Conservation (phyloP, 257 asterid species). For the Solanum dulcamara region DNA sequence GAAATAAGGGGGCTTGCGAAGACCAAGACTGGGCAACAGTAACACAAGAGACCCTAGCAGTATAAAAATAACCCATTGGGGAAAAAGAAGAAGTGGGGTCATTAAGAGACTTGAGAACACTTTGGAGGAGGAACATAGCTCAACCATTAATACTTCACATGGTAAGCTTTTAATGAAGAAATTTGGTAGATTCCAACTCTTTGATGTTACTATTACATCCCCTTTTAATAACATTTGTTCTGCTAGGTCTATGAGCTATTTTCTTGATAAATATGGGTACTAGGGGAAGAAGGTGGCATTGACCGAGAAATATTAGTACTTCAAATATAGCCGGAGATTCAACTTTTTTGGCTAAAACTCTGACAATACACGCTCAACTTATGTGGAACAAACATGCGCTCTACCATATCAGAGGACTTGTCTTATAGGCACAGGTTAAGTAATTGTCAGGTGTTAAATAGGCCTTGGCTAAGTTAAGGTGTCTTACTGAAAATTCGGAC, state of each 20-base stretch:
- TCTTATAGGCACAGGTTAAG: no score
- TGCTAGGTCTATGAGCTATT: no score
- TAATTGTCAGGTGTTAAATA: no score
- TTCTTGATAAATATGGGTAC: no score
- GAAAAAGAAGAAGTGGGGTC: neutral
- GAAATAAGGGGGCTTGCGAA: neutral
- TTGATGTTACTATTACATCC: neutral
- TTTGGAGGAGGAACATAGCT: neutral
- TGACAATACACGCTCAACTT: no score
- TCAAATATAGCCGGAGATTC: no score
- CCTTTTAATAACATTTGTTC: neutral
- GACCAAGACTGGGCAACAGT: neutral
- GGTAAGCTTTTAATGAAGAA: neutral
- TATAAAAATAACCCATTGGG: neutral
- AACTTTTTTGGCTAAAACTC: no score
- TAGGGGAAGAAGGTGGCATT: no score
- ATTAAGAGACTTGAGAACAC: neutral
- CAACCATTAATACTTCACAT: neutral
- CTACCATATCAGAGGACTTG: no score
- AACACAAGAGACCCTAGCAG: neutral
- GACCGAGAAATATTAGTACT: no score
- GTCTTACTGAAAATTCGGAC: neutral
- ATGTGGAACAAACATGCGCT: no score
- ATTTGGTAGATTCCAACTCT: neutral
- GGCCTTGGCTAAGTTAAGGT: no score